Conservation (phyloP, 2,329 filamentous ascomycete genomes). For the Sclerotinia borealis region DNA sequence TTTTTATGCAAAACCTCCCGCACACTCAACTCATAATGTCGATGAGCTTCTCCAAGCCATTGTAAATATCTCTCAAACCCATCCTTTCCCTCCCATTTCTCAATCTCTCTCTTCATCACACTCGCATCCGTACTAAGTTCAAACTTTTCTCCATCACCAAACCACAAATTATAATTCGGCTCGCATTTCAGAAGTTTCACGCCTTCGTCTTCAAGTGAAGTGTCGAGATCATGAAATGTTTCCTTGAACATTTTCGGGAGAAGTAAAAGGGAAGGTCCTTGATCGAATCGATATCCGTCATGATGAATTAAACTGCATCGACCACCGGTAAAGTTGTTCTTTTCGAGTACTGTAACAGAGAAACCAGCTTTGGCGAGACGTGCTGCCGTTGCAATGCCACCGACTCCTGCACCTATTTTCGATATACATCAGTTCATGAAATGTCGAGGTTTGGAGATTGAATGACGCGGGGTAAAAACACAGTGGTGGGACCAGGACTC, state of each 20-base stretch:
- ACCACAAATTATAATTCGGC: slow-evolving; percentile 71
- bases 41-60: slow-evolving; percentile 61
- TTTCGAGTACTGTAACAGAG: slow-evolving; percentile 70
- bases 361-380: slow-evolving; percentile 65
- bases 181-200: slow-evolving; percentile 65
- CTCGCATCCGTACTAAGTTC: slow-evolving; percentile 60
- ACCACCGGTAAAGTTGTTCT: slow-evolving; percentile 67
- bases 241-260: slow-evolving; percentile 66
- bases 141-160: slow-evolving; percentile 60
- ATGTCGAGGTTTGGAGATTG: neutral
- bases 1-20: slow-evolving; percentile 61
- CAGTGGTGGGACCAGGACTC: slow-evolving; percentile 22
- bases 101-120: slow-evolving; percentile 65
- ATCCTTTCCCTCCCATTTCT: slow-evolving; percentile 65
- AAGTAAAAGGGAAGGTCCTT: slow-evolving; percentile 67
- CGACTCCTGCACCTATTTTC: slow-evolving; percentile 57
- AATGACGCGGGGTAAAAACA: neutral
- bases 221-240: slow-evolving; percentile 63
- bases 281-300: slow-evolving; percentile 63
- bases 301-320: slow-evolving; percentile 60
- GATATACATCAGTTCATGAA: slow-evolving; percentile 15
- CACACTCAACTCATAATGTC: slow-evolving; percentile 64
- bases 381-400: slow-evolving; percentile 65
- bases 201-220: slow-evolving; percentile 58
- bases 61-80: slow-evolving; percentile 64